Percentiles rank a stretch among this genome's conserved stretches.
These are phyloP conservation scores for Sarocladiaceae sp. DNA, from an alignment of 2,329 filamentous ascomycete species.

Conservation along the genomic window DNA sequence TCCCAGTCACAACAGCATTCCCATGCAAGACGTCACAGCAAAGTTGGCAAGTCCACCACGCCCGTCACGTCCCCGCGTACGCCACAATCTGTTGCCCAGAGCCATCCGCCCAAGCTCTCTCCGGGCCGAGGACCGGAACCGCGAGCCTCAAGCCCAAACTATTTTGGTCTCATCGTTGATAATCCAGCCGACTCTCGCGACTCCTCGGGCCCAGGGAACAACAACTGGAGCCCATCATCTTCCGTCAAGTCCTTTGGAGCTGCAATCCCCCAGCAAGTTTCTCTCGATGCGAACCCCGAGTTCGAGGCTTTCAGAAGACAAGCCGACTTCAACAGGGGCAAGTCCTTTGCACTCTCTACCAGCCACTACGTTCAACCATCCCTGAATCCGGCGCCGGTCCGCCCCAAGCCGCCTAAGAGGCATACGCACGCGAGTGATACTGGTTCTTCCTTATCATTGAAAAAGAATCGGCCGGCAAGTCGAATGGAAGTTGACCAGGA, in stretches of 20 bases:
- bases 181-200: constrained; percentile 54
- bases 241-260: constrained; percentile 65
- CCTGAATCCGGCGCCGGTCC: constrained; percentile 23
- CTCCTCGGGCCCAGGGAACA: constrained; percentile 51
- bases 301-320: constrained; percentile 74
- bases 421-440: constrained; percentile 42
- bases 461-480: constrained; percentile 16
- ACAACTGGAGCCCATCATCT: constrained; percentile 70
- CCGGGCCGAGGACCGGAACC: constrained; percentile 30
- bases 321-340: constrained; percentile 55
- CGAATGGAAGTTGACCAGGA: constrained; percentile 40
- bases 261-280: constrained; percentile 60
- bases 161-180: constrained; percentile 73
- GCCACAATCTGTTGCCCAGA: constrained; percentile 49
- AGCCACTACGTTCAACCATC: constrained; percentile 36
- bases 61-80: constrained; percentile 46
- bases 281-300: constrained; percentile 71
- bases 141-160: constrained; percentile 67
- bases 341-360: constrained; percentile 38
- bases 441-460: constrained; percentile 28
- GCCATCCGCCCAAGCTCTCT: constrained; percentile 45
- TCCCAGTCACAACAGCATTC: constrained; percentile 33
- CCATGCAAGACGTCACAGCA: constrained; percentile 33
- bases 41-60: constrained; percentile 38
- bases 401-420: constrained; percentile 40